Base-by-base conservation (phyloP, 176 grass and related monocot species). In the Oryza brachyantha region DNA sequence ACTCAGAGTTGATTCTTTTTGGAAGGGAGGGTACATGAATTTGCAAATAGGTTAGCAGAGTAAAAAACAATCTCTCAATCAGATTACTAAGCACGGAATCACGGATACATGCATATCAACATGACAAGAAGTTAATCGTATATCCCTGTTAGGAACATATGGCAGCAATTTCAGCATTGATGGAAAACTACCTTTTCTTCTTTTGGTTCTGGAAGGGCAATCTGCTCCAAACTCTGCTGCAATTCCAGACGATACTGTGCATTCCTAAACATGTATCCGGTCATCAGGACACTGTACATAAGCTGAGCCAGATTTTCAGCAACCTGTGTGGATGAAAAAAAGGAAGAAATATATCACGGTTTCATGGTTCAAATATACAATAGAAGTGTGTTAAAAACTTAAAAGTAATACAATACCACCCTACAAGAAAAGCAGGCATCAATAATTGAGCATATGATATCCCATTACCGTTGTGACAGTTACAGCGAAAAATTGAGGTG, bases 221-320 rank as follows among this genome's bases (percentile, higher is more conserved):
- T 90, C 73, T 94, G 91, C 69, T 93, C 91, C 29, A 97, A 66
- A 79, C 91, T 97, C 75, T 92, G 87, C 37, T 94, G 91, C 82
- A 97, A 73, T 68, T 97, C 94, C 36, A 94, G 61, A 38, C 91
- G 89, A 28, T 94, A 88, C 54, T 97, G 91, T 61, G 89, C 95
- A 67, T 97, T 97, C 82, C 91, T 94, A 63, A 97, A 97, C 92
- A 97, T 97, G 80, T 97, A 97, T 34, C 95, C 95, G 72, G 95
- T 97, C 95, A 97, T 94, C 86, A 94, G 37, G 81, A 97, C 80
- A 77, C 91, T 97, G 77, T 92, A 97, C 91, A 97, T 92, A 55
- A 97, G 89, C 64, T 94, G 94, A 66, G 91, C 91, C 29, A 97
- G 83, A 83, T 97, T 97, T 79, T 97, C 91, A 40, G 94, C 91